Conservation (phyloP, 176 grass and related monocot genomes). For the Thinopyrum elongatum region DNA sequence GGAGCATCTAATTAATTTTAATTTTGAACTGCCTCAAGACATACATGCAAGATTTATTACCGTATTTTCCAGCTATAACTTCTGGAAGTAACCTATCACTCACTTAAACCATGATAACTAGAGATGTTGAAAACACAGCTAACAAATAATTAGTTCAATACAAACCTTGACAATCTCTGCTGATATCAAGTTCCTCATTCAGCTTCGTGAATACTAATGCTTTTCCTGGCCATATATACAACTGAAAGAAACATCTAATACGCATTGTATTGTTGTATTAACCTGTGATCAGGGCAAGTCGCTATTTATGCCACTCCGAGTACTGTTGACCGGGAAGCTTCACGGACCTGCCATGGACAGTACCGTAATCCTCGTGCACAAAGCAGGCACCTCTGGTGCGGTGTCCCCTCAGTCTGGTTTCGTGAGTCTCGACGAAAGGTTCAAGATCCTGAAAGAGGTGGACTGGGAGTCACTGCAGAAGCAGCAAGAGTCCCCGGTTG, state of each 20-base stretch:
- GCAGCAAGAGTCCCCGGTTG: slow-evolving; percentile 37
- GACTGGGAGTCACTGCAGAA: slow-evolving; percentile 66
- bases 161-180: background rate
- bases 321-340: slow-evolving; percentile 83
- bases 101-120: background rate
- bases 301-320: slow-evolving; percentile 81
- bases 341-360: slow-evolving; percentile 85
- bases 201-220: background rate
- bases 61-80: background rate
- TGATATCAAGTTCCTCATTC: background rate
- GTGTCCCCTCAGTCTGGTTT: slow-evolving; percentile 57
- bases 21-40: background rate
- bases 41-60: background rate
- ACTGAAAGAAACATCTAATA: background rate
- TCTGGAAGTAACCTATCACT: background rate
- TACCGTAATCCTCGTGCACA: slow-evolving; percentile 70
- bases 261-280: background rate
- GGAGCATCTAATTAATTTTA: background rate
- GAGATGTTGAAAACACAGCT: slow-evolving; percentile 1
- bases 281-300: slow-evolving; percentile 64
- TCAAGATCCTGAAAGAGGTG: slow-evolving; percentile 70
- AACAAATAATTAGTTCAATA: slow-evolving; percentile 16
- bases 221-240: background rate
- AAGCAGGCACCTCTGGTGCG: slow-evolving; percentile 58
- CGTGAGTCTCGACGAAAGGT: slow-evolving; percentile 66